Base-by-base conservation (phyloP, 140 eudicot genomes). In the Ambrosia hybrid region DNA sequence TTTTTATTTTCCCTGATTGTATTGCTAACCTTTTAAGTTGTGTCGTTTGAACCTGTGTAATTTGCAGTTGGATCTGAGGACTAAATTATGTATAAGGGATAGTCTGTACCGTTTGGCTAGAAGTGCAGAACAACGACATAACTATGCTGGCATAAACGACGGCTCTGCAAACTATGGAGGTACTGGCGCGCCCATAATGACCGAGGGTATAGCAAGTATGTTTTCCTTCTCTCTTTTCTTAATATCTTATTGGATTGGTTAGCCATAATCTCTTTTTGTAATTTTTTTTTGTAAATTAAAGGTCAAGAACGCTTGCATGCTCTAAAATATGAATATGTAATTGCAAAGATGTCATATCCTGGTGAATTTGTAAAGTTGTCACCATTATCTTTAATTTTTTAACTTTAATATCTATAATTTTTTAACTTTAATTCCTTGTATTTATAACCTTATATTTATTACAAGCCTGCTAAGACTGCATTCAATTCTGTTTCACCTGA, bases 101-200 rank as follows among this genome's bases (percentile, higher is more conserved):
- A 87, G 98, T 79, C 76, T 92, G 58, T 92, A 92, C 79, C 98
- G 98, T 46, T 84, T 92, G 75, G 98, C 98, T 63, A 81, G 83
- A 78, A 92, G 98, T 82, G 98, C 98, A 43, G 95, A 89, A 65
- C 98, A 87, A 68, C 81, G 98, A 51, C 95, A 89, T 71, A 76
- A 83, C 75, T 71, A 81, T 76, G 81, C 80, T 10, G 80, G 82
- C 68, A 39, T 67, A 48, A 81, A 64, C 52, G 79, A 76, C 55
- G 67, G 68, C 41, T 34, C 56, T 33, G 68, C 77, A 58, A 85
- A 81, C 46, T 84, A 56, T 72, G 78, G 82, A 66, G 80, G 73
- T 43, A 67, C 82, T 51, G 74, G 43, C 45, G 81, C 84, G 76
- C 82, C 82, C 51, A 59, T 82, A 11, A 13, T 82, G 57, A 57